phyloP scores from a whole-genome alignment of 1,139 yeast genomes.

The Geotrichum australiense region DNA sequence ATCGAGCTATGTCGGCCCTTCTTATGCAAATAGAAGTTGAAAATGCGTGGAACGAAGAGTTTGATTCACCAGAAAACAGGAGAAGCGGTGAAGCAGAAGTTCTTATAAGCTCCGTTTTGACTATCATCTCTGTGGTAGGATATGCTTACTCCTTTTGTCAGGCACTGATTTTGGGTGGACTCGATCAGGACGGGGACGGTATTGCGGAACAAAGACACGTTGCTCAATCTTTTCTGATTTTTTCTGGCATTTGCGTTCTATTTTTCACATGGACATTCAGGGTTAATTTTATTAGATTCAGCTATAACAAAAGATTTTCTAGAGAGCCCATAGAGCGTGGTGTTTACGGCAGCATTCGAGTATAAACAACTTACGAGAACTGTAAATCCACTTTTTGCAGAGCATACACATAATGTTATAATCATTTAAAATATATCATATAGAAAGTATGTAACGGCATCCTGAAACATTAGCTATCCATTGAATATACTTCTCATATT shows the following conservation, averaged over 20 bases:
- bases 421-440: too few relatives aligned
- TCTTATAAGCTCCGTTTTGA: neutral
- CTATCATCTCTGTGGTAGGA: neutral
- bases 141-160: neutral
- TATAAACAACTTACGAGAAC: too few relatives aligned
- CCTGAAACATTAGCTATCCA: too few relatives aligned
- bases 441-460: too few relatives aligned
- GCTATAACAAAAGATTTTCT: constrained; percentile 6
- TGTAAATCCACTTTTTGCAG: too few relatives aligned
- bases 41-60: constrained; percentile 5
- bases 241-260: neutral
- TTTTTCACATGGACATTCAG: neutral
- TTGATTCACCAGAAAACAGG: constrained; percentile 1
- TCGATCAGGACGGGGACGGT: neutral
- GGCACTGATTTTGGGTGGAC: neutral
- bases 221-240: neutral
- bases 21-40: constrained; percentile 3
- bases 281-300: constrained; percentile 2
- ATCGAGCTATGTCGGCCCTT: constrained; percentile 4
- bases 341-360: too few relatives aligned
- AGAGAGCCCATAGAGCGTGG: constrained; percentile 4
- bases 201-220: neutral
- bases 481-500: too few relatives aligned
- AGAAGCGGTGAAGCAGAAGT: neutral
- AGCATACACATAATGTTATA: too few relatives aligned